Percentiles rank a stretch among this genome's conserved stretches.
These are phyloP conservation scores for Nemania sp. DNA, from an alignment of 2,329 filamentous ascomycete species.

Conservation along the genomic window DNA sequence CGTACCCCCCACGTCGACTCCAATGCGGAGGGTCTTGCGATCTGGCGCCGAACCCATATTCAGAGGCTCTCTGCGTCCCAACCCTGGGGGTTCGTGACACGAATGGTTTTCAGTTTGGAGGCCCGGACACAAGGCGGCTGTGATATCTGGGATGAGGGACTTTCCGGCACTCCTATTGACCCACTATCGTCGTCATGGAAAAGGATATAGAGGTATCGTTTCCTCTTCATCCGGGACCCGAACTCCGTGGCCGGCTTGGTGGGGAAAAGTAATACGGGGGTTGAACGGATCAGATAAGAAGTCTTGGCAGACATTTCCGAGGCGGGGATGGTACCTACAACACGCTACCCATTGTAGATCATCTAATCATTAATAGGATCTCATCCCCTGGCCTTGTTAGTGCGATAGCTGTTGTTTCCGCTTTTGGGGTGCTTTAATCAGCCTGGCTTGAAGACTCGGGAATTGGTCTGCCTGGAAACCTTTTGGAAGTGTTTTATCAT, in stretches of 20 bases:
- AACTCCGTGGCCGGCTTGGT: slow-evolving; percentile 15
- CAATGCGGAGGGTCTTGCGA: slow-evolving; percentile 46
- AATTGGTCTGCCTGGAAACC: no score
- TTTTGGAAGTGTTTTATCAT: no score
- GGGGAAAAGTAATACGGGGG: slow-evolving; percentile 17
- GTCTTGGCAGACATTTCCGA: slow-evolving; percentile 33
- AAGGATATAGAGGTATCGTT: slow-evolving; percentile 2
- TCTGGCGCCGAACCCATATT: slow-evolving; percentile 35
- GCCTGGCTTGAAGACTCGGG: no score
- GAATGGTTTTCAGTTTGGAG: background rate
- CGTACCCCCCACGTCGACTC: slow-evolving; percentile 57
- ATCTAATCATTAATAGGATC: background rate
- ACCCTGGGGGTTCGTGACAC: background rate
- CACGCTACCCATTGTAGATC: background rate
- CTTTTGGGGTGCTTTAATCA: no score
- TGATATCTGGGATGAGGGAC: slow-evolving; percentile 7
- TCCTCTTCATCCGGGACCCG: slow-evolving; percentile 3
- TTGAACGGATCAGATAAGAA: slow-evolving; percentile 41
- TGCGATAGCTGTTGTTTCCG: background rate
- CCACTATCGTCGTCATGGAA: slow-evolving; percentile 4
- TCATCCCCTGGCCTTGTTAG: background rate
- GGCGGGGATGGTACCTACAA: background rate
- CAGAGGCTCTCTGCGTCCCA: background rate
- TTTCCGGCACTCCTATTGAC: background rate
- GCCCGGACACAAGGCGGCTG: background rate